Base-by-base conservation (phyloP, 345 rosid genomes). In the Firmiana major region DNA sequence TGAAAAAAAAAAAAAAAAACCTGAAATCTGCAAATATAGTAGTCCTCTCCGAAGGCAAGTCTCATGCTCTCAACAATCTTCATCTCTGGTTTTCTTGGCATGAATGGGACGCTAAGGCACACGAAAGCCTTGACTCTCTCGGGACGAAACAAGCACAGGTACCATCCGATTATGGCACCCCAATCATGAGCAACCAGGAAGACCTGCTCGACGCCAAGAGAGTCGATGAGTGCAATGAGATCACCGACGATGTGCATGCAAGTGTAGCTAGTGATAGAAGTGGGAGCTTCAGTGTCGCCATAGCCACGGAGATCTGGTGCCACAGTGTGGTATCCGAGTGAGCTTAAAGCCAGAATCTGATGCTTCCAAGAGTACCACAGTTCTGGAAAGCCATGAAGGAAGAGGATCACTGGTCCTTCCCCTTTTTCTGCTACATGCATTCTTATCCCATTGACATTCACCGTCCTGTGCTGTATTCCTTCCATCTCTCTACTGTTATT, bases 291-390 rank as follows among this genome's bases (percentile, higher is more conserved):
- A 10, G 89, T 83, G 78, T 90, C 89, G 38, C 97, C 97, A 42
- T 79, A 92, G 55, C 97, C 96, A 1, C 96, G 84, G 63, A 94
- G 97, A 65, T 94, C 96, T 3, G 98, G 97, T 15, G 98, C 97
- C 26, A 92, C 82, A 17, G 94, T 83, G 2, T 64, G 86, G 84
- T 88, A 90, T 5, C 96, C 97, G 3, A 81, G 78, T 0, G 94
- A 81, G 77, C 91, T 85, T 43, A 89, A 75, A 17, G 71, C 88
- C 60, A 26, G 78, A 62, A 92, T 87, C 84, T 92, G 98, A 86
- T 88, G 96, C 81, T 94, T 88, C 97, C 94, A 92, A 2, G 93
- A 51, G 85, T 89, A 92, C 98, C 96, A 94, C 5, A 90, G 87
- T 34, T 92, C 94, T 31, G 98, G 96, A 82, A 90, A 94, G 65